Evolutionary conservation across 2,329 filamentous ascomycete genomes (phyloP).

Genomic region (Trichophyton rubrum): DNA sequence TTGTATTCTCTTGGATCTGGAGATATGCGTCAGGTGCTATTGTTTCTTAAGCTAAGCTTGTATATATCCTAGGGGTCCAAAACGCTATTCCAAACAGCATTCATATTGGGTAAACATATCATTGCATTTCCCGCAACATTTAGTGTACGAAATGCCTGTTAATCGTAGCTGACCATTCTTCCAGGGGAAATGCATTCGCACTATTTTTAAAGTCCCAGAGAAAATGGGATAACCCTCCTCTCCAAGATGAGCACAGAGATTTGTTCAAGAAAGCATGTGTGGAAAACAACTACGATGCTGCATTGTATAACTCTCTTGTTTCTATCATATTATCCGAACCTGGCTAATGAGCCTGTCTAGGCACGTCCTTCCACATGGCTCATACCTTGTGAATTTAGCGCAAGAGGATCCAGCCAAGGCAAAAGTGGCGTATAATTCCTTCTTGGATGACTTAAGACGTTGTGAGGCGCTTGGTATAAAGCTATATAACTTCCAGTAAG

Average conservation of each 20-base stretch:
- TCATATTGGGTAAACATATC: constrained; percentile 50
- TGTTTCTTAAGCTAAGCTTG: constrained; percentile 2
- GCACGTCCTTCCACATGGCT: constrained; percentile 81
- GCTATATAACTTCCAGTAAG: constrained; percentile 88
- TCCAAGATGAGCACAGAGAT: constrained; percentile 54
- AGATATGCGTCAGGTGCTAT: not conserved
- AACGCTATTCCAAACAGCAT: constrained; percentile 69
- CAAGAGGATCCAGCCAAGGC: constrained; percentile 70
- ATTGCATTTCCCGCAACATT: not conserved
- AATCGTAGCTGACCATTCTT: constrained; percentile 13
- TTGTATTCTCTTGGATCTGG: constrained; percentile 3
- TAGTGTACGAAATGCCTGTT: not conserved
- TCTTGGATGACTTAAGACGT: constrained; percentile 74
- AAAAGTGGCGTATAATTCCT: constrained; percentile 70
- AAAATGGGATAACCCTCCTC: constrained; percentile 77
- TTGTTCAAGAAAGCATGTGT: constrained; percentile 59
- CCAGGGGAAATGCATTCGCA: constrained; percentile 76
- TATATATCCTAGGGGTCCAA: constrained; percentile 55
- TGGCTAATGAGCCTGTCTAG: constrained; percentile 17
- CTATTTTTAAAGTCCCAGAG: constrained; percentile 93
- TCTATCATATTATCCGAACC: not conserved
- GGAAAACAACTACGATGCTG: constrained; percentile 57
- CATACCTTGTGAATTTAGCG: constrained; percentile 91
- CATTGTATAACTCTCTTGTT: constrained; percentile 30
- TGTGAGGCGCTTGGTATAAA: constrained; percentile 76